Base-by-base conservation (phyloP, 192 early-diverging fungal species). In the Linnemannia exigua region DNA sequence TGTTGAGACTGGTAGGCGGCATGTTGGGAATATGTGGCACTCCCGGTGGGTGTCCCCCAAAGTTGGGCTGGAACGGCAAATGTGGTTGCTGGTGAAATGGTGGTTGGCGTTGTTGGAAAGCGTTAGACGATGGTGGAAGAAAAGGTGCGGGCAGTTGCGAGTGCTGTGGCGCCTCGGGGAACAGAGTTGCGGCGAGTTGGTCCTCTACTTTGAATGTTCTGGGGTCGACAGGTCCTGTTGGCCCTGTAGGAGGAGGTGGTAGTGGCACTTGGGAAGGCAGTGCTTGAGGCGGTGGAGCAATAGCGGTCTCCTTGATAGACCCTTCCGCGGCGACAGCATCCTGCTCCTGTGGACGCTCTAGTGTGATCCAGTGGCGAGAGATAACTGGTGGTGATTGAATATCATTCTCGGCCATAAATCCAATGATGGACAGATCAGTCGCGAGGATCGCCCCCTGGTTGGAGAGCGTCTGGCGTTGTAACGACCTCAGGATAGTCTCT, bases 341-440 rank as follows among this genome's bases (percentile, higher is more conserved):
- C 35, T 51, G 81, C 22, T 44, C 61, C 25, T 68, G 33, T 0
- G 74, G 44, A 25, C 72, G 67, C 38, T 79, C 73, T 47, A 86
- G 33, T 12, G 79, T 72, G 28, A 86, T 77, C 84, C 84, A 86
- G 28, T 86, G 84, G 16, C 78, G 74, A 15, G 84, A 86, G 8
- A 86, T 22, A 17, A 86, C 84, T 31, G 84, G 84, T 7, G 84
- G 84, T 1, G 84, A 79, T 58, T 80, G 84, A 28, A 86, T 22
- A 20, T 52, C 51, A 12, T 69, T 58, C 9, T 80, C 70, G 31
- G 41, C 66, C 67, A 79, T 76, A 41, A 86, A 86, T 9, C 84
- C 84, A 35, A 86, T 66, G n/a, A 86, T 79, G 9, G 84, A 86
- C 4, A 86, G 75, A 63, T 86, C 84, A 1, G 78, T 38, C 14